Base-by-base conservation (phyloP, 1,284 basidiomycete genomes). In the Boletus smithii region DNA sequence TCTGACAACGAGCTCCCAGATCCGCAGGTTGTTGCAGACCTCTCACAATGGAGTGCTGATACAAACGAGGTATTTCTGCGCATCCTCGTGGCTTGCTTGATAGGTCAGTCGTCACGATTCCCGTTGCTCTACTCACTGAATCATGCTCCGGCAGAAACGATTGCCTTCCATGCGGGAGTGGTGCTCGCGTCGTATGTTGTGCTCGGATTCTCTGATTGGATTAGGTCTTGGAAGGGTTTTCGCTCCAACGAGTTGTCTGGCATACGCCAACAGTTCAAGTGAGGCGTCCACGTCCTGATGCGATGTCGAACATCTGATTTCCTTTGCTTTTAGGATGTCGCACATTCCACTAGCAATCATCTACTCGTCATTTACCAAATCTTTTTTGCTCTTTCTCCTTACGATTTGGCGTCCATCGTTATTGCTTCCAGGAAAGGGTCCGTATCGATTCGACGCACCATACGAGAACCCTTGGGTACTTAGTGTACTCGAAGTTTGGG, bases 361-460 rank as follows among this genome's bases (percentile, higher is more conserved):
- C 51, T 94, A 93, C 63, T 91, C 91, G 1, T 91, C 92, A 1
- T 71, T 95, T 29, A 86, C 88, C 2, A 95, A 95, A 55, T 76
- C 92, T 8, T 86, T 94, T 62, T 77, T 95, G 4, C 80, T 94
- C 18, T 81, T 91, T 53, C 72, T 91, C 14, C 77, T 95, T 14
- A 82, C 88, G 0, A 83, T 95, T 51, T 95, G 92, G 92, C 77
- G 77, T 23, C 80, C 84, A 7, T 74, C 76, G 4, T 38, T 50
- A 3, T 54, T 52, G 17, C 27, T 56, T 7, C 60, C 62, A 14
- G 65, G 49, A 29, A 50, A 62, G 37, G 50, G 50, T 9, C 55
- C 55, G 14, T 56, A 61, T 52, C 55, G 43, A 14, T 65, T 55
- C 29, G 60, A 64, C 53, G 50, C 57, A 35, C 49, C 57, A 31